phyloP scores from a whole-genome alignment of 2,329 filamentous ascomycete genomes.

The Colletotrichum sp. region DNA sequence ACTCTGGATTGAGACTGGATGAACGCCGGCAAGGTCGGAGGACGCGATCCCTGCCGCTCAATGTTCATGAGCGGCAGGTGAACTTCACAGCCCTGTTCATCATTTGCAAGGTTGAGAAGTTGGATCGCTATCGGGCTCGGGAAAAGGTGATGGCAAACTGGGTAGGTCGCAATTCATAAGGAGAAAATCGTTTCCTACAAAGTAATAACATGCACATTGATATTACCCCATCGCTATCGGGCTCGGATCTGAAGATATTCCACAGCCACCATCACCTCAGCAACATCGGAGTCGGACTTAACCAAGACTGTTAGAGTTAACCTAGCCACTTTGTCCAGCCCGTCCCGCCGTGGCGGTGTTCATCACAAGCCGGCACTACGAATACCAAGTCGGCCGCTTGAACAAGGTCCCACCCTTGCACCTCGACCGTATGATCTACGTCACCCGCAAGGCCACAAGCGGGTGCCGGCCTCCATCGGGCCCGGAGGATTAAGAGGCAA shows the following conservation, averaged over 20 bases:
- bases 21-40: background rate
- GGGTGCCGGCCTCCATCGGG: background rate
- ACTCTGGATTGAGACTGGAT: background rate
- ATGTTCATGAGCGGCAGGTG: fast-evolving
- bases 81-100: background rate
- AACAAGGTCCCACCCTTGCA: background rate
- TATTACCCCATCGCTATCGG: background rate
- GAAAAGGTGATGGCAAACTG: background rate
- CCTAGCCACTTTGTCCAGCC: background rate
- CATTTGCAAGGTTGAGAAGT: fast-evolving
- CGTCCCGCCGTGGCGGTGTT: background rate
- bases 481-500: background rate
- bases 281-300: background rate
- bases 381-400: too few relatives aligned
- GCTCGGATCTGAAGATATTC: background rate
- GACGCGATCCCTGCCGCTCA: background rate
- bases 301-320: background rate
- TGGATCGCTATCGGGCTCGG: background rate
- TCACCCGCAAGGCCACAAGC: background rate
- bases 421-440: background rate
- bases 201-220: background rate
- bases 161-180: background rate
- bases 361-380: background rate
- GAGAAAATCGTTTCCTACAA: background rate
- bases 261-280: too few relatives aligned